Percentiles rank a stretch among this genome's conserved stretches.
These are phyloP conservation scores for Pseudocercospora fijiensis DNA, from an alignment of 2,329 filamentous ascomycete species.

Conservation along the genomic window DNA sequence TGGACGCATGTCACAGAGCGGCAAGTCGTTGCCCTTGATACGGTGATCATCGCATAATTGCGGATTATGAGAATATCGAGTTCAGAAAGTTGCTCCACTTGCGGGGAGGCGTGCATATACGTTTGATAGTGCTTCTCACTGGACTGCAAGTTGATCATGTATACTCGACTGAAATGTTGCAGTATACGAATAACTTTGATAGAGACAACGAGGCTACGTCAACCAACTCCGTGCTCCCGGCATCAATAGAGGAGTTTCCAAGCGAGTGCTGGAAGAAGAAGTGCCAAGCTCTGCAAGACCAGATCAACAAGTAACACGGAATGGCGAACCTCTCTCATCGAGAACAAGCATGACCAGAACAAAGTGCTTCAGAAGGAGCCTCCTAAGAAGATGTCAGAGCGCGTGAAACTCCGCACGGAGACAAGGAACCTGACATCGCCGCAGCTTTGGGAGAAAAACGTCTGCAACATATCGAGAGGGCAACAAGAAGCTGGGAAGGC, in stretches of 20 bases:
- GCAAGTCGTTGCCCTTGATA: too few relatives aligned
- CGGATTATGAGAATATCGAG: neutral
- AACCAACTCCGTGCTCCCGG: neutral
- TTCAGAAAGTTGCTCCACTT: neutral
- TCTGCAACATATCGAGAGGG: neutral
- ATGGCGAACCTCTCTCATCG: too few relatives aligned
- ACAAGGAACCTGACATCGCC: neutral
- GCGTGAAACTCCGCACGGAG: neutral
- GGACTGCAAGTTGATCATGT: neutral
- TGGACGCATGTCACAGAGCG: too few relatives aligned
- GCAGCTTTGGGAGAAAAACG: neutral
- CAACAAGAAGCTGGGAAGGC: neutral
- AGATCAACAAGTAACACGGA: neutral
- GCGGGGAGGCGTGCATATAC: too few relatives aligned
- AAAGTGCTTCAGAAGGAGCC: neutral
- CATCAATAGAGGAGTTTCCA: neutral
- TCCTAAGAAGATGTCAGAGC: neutral
- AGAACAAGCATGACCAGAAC: neutral
- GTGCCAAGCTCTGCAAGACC: too few relatives aligned
- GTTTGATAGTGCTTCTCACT: too few relatives aligned
- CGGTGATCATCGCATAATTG: neutral
- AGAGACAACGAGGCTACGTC: neutral
- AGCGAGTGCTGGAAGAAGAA: neutral
- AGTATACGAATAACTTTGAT: neutral
- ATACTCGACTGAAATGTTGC: neutral